A percentile compares a stretch with the other conserved stretches of the same genome.
Evolutionary conservation across 768 basidiomycete genomes (phyloP).

Genomic region (Chalciporus chontae): DNA sequence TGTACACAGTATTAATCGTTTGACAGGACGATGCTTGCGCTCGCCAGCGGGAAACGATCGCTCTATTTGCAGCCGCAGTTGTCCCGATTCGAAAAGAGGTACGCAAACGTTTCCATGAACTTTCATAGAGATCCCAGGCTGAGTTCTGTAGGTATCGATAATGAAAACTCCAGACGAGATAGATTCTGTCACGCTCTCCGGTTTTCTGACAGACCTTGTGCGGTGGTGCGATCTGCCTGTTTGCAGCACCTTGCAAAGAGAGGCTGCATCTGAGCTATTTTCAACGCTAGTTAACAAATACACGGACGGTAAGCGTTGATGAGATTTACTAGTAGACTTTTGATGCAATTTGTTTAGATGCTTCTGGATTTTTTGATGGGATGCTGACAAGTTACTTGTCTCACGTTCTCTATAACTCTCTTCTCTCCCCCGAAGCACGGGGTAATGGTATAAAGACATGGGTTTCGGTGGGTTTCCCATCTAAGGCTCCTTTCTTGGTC

Average conservation of each 20-base stretch:
- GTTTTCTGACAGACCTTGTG: constrained; percentile 53
- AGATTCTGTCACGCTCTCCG: constrained; percentile 45
- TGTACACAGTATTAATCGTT: neutral
- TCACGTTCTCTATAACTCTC: constrained; percentile 38
- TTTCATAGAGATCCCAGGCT: neutral
- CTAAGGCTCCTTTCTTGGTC: neutral
- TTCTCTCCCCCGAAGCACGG: constrained; percentile 37
- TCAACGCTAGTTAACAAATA: constrained; percentile 79
- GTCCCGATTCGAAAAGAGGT: constrained; percentile 69
- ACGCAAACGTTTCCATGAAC: constrained; percentile 10
- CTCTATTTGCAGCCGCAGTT: constrained; percentile 64
- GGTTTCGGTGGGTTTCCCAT: constrained; percentile 57
- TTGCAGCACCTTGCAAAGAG: constrained; percentile 48
- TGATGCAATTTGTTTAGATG: constrained; percentile 33
- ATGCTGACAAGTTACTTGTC: constrained; percentile 49
- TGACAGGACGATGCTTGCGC: constrained; percentile 16
- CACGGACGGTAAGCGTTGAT: constrained; percentile 49
- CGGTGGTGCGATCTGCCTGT: constrained; percentile 54
- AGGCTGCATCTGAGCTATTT: constrained; percentile 54
- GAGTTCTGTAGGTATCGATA: constrained; percentile 38
- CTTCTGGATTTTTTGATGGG: constrained; percentile 41
- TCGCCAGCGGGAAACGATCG: constrained; percentile 59
- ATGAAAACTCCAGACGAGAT: constrained; percentile 23
- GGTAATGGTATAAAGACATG: constrained; percentile 54
- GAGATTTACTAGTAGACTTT: neutral